Conservation (phyloP, 148 eudicot genomes). For the Vaccinium corymbosum region DNA sequence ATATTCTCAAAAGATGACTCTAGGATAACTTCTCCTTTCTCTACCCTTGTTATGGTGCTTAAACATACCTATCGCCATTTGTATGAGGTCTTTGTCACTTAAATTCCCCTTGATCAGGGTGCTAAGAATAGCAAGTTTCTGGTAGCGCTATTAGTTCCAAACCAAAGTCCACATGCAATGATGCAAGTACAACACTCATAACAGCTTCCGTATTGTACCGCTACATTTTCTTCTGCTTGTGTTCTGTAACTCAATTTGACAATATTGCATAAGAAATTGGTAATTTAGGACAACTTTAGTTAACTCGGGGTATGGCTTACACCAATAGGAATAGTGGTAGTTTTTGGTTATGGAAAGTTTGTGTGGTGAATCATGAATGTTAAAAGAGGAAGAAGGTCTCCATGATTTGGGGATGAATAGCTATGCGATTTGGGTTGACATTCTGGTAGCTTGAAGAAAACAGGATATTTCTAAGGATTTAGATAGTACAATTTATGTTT, state of each 20-base stretch:
- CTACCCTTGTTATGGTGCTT: neutral
- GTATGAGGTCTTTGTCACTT: neutral
- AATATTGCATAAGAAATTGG: neutral
- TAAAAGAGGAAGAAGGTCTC: neutral
- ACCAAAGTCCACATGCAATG: neutral
- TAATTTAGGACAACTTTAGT: neutral
- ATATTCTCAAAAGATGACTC: neutral
- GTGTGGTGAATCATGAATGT: neutral
- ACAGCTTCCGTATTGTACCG: neutral
- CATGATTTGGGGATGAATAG: neutral
- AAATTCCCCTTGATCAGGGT: neutral
- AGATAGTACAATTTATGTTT: neutral
- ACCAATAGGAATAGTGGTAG: neutral
- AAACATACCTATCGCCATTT: neutral
- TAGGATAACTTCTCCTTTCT: neutral
- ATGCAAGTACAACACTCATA: neutral
- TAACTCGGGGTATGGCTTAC: neutral
- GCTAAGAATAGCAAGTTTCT: neutral
- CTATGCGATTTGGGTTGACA: neutral
- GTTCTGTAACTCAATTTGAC: neutral
- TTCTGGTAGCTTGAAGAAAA: neutral
- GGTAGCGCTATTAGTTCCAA: neutral
- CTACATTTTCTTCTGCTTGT: neutral
- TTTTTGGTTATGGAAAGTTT: neutral
- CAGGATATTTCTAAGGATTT: neutral